Conservation (phyloP, 2,329 filamentous ascomycete species). For the Paecilomyces dactylethromorphus region DNA sequence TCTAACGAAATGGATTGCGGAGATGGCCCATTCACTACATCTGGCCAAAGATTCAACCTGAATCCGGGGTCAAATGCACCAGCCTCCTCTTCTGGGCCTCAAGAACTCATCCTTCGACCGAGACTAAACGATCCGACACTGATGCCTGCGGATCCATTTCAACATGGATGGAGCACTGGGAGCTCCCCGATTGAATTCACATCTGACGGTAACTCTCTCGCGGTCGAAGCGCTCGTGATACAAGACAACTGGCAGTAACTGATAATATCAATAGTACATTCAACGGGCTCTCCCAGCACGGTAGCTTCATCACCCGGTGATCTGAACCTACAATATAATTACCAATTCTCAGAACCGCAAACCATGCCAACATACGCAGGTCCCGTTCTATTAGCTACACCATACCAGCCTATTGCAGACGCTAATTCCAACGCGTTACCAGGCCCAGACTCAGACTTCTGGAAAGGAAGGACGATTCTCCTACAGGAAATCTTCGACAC, state of each 20-base stretch:
- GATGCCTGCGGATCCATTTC: background rate
- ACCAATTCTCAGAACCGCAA: background rate
- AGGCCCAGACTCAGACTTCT: slow-evolving; percentile 9
- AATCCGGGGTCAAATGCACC: background rate
- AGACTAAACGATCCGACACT: background rate
- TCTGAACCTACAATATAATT: background rate
- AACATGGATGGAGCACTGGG: background rate
- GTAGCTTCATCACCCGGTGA: background rate
- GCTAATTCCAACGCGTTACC: background rate
- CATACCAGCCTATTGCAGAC: slow-evolving; percentile 2
- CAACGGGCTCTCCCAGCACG: background rate
- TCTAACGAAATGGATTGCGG: background rate
- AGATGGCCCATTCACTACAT: background rate
- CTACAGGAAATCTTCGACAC: slow-evolving; percentile 20
- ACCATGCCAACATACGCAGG: background rate
- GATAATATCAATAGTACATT: background rate
- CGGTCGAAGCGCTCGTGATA: background rate
- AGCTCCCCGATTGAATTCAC: background rate
- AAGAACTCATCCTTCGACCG: background rate
- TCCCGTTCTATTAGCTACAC: background rate
- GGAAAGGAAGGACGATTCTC: slow-evolving; percentile 18
- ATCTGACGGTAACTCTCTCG: background rate
- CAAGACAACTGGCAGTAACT: background rate
- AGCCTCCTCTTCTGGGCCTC: background rate
- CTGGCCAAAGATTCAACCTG: background rate